Evolutionary conservation across 352 stramenopile genomes (phyloP), one percentile per base, ranked within the genome.

Genomic region (Blastocystis sp.): DNA sequence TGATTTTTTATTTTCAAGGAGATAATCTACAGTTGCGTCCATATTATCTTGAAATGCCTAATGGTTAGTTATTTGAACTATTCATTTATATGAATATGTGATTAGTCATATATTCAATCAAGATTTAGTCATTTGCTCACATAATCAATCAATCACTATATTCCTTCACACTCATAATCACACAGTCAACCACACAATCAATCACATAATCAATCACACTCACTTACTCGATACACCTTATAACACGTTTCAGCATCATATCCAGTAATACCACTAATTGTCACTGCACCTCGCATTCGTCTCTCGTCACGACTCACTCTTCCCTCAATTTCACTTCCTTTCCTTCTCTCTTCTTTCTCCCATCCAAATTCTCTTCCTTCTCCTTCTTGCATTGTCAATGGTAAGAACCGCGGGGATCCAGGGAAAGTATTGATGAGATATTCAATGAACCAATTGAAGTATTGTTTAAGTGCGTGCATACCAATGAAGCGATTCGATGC

Each of bases 341-440:
- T 24, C 3, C 54, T 54, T 24, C 73, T 44, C 19, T 60, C 42
- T 37, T 78, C 66, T 0, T 51, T 42, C 66, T 78, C 66, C 56
- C 56, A 62, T 7, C 56, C 56, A 37, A 76, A 27, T 51, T 66
- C 53, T 19, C 48, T 40, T n/a, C 13, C 48, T 30, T 33, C 40
- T 11, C 35, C 51, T 40, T 73, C 42, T 40, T 89, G 78, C 48
- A 79, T 42, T 35, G 73, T 53, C 78, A 89, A 59, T n/a, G 78
- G 78, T 19, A 89, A 53, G 54, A 89, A 89, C 19, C 60, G 60
- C 30, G 66, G 60, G 33, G 60, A 79, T n/a, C 78, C 78, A 35
- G 78, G 78, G 33, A 76, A 89, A 33, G 78, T 89, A 40, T 89
- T 89, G 42, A 89, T 78, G 15, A 89, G 57, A 40, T 79, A 89